Conservation (phyloP, 805 yeast genomes). For the Kregervanrija delftensis region DNA sequence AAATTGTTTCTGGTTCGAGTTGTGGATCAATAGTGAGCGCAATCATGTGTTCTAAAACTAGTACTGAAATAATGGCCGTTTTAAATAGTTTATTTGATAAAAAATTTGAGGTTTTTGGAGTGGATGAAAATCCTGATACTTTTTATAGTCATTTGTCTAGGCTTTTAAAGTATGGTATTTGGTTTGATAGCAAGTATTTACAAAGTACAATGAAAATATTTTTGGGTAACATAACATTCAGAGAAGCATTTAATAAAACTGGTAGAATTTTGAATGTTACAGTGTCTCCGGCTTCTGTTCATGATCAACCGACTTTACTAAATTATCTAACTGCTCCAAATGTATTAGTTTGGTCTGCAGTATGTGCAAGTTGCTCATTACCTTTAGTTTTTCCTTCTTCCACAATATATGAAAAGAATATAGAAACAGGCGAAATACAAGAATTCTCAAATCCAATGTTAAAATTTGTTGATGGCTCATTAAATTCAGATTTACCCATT, state of each 20-base stretch:
- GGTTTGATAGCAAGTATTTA: slow-evolving; percentile 74
- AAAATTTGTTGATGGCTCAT: slow-evolving; percentile 92
- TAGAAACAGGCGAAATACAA: slow-evolving; percentile 59
- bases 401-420: slow-evolving; percentile 76
- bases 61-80: slow-evolving; percentile 57
- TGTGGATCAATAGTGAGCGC: slow-evolving; percentile 96
- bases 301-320: slow-evolving; percentile 83
- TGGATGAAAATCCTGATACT: slow-evolving; percentile 44
- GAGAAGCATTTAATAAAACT: slow-evolving; percentile 91
- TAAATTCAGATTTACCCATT: slow-evolving; percentile 89
- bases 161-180: slow-evolving; percentile 78
- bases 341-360: slow-evolving; percentile 81
- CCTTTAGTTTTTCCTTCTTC: slow-evolving; percentile 90
- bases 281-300: slow-evolving; percentile 84
- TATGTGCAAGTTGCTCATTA: slow-evolving; percentile 88
- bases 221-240: slow-evolving; percentile 85
- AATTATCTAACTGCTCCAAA: slow-evolving; percentile 77
- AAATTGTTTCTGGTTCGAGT: slow-evolving; percentile 87
- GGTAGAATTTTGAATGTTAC: slow-evolving; percentile 91
- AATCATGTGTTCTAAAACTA: slow-evolving; percentile 72
- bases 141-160: slow-evolving; percentile 46
- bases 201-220: slow-evolving; percentile 68
- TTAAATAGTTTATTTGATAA: slow-evolving; percentile 56
- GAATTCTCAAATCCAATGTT: slow-evolving; percentile 78
- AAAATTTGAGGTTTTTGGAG: slow-evolving; percentile 45